Conservation (phyloP, 2,329 filamentous ascomycete genomes). For the Endothia cerciana region DNA sequence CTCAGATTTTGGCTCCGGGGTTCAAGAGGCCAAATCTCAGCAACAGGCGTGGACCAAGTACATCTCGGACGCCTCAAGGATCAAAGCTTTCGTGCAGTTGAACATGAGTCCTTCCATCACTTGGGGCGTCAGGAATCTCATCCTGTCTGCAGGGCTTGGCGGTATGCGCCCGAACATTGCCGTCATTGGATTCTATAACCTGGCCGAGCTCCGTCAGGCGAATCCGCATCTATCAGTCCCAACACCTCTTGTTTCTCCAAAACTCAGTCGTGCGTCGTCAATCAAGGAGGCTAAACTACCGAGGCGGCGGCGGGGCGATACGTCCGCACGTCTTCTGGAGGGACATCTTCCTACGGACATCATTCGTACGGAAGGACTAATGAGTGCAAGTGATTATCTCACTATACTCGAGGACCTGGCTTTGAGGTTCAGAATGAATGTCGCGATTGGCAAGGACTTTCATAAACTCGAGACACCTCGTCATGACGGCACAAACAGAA, state of each 20-base stretch:
- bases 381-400: constrained; percentile 74
- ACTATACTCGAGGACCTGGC: constrained; percentile 83
- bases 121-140: constrained; percentile 84
- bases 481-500: constrained; percentile 59
- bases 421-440: constrained; percentile 78
- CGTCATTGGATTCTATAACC: constrained; percentile 77
- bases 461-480: constrained; percentile 74
- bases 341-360: constrained; percentile 69
- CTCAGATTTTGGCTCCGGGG: constrained; percentile 76
- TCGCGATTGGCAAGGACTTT: constrained; percentile 83
- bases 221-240: constrained; percentile 12
- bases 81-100: constrained; percentile 89
- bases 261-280: background rate
- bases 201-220: constrained; percentile 68
- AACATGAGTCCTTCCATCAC: constrained; percentile 80
- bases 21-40: constrained; percentile 80
- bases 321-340: constrained; percentile 58
- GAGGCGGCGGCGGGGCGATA: constrained; percentile 54
- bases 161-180: constrained; percentile 91
- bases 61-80: constrained; percentile 78
- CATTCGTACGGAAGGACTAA: constrained; percentile 69
- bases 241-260: background rate
- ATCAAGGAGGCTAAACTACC: constrained; percentile 3
- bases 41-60: constrained; percentile 85
- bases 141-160: constrained; percentile 79